Evolutionary conservation across 1,284 basidiomycete genomes (phyloP).

Genomic region (Pyrrhoderma noxium): DNA sequence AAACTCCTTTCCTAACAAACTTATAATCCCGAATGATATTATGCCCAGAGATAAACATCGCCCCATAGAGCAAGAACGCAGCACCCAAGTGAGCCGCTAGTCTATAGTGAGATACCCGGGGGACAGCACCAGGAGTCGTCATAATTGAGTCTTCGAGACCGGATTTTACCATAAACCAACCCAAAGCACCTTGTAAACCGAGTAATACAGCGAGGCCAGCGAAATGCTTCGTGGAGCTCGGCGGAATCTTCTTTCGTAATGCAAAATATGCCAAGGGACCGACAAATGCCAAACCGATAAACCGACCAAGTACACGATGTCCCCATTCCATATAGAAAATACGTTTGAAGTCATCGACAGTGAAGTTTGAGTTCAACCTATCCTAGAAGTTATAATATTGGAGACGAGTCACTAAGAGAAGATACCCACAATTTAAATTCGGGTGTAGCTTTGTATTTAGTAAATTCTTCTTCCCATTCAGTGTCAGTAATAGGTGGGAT

Average conservation of each 20-base stretch:
- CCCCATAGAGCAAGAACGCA: conserved; percentile 85
- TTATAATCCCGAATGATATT: conserved; percentile 77
- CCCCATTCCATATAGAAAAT: conserved; percentile 99
- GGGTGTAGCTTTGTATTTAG: conserved; percentile 92
- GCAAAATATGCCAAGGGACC: conserved; percentile 77
- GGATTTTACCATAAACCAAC: conserved; percentile 99
- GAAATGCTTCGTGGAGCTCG: conserved; percentile 56
- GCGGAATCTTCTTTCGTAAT: conserved; percentile 58
- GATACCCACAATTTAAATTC: conserved; percentile 85
- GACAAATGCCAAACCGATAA: conserved; percentile 81
- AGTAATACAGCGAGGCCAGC: conserved; percentile 72
- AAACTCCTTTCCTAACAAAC: conserved; percentile 43
- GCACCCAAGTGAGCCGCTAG: conserved; percentile 91
- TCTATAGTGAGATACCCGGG: conserved; percentile 94
- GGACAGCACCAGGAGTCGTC: conserved; percentile 75
- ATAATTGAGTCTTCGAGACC: conserved; percentile 83
- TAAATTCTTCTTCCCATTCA: conserved; percentile 88
- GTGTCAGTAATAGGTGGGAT: conserved; percentile 72
- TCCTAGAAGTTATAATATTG: not conserved
- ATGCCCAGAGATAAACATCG: conserved; percentile 85
- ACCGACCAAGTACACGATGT: conserved; percentile 88
- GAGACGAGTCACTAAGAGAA: not conserved
- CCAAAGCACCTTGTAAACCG: conserved; percentile 85
- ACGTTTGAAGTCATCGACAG: conserved; percentile 86
- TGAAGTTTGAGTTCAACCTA: conserved; percentile 85